A percentile compares a stretch with the other conserved stretches of the same genome.
phyloP scores from a whole-genome alignment of 2,329 filamentous ascomycete genomes.

The Ascocoryne sarcoides region DNA sequence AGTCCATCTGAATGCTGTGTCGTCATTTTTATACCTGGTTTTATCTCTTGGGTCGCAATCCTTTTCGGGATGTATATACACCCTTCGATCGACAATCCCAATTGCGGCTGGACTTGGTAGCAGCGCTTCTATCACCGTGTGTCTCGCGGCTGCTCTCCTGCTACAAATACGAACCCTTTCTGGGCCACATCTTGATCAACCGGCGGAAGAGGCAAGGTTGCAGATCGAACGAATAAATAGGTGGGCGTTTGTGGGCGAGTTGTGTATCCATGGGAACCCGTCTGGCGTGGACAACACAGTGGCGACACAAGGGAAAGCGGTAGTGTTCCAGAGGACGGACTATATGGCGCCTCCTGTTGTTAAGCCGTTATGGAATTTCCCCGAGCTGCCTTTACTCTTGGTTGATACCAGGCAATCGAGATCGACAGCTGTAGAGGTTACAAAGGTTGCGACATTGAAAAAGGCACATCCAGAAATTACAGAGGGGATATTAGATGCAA shows the following conservation, averaged over 20 bases:
- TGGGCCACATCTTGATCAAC: conserved; percentile 87
- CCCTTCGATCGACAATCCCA: conserved; percentile 85
- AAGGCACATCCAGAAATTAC: conserved; percentile 67
- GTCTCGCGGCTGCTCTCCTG: conserved; percentile 73
- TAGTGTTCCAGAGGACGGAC: conserved; percentile 77
- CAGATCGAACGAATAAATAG: conserved; percentile 94
- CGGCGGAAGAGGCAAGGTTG: conserved; percentile 72
- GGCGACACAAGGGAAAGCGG: conserved; percentile 84
- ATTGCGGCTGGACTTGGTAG: conserved; percentile 87
- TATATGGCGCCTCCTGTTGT: conserved; percentile 71
- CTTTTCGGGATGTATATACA: conserved; percentile 78
- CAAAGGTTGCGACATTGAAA: conserved; percentile 69
- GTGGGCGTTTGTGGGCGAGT: conserved; percentile 95
- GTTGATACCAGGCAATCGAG: conserved; percentile 85
- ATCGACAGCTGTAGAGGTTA: conserved; percentile 78
- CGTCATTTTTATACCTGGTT: conserved; percentile 87
- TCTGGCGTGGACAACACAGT: conserved; percentile 98
- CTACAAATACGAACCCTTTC: conserved; percentile 82
- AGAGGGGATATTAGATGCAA: conserved; percentile 72
- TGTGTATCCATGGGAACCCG: conserved; percentile 96
- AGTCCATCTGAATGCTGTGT: conserved; percentile 73
- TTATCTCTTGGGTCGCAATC: conserved; percentile 73
- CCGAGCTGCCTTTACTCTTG: conserved; percentile 80
- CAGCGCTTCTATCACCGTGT: conserved; percentile 90
- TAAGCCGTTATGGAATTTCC: conserved; percentile 73